Base-by-base conservation (phyloP, 768 basidiomycete species). In the Lactarius indigo region DNA sequence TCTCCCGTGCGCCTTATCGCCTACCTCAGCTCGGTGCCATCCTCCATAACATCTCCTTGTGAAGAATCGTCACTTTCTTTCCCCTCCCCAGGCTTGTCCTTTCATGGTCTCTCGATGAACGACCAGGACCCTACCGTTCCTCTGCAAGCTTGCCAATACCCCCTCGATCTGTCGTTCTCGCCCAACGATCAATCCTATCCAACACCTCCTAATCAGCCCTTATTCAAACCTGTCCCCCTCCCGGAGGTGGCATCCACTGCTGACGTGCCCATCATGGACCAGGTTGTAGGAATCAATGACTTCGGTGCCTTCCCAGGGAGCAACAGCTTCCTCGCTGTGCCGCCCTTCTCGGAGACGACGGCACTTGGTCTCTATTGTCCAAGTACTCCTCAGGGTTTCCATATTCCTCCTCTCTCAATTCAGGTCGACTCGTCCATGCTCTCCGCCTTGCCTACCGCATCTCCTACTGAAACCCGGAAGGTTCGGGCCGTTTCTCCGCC, bases 281-380 rank as follows among this genome's bases (percentile, higher is more conserved):
- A 41, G 33, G 18, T 8, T 30, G 39, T 18, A 5, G 37, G 28
- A 30, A 57, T 35, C 15, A 7, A 44, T 23, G 18, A 13, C 41
- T n/a, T 15, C 37, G 4, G 28, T 18, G 30, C 31, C 23, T 18
- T 28, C 20, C 47, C 20, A 13, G 28, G n/a, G 17, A 52, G 50
- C 26, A 26, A 52, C 30, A 52, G 31, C 37, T 63, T 26, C 9
- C 18, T 41, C 4, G 0, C 65, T 15, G 7, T 42, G 20, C 23
- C 56, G 8, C 6, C 35, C 9, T 5, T 35, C 30, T 9, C 18
- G 12, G 55, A 57, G 30, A 58, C 57, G 9, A 66, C 57, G 3
- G 35, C 56, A 33, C 65, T 66, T 15, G 65, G 65, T 18, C 57
- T 66, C 17, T 66, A 58, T 58, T 63, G 58, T 17, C 15, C 65